A percentile compares a stretch with the other conserved stretches of the same genome.
phyloP scores from a whole-genome alignment of 192 early-diverging fungal species.

The Podila minutissima region DNA sequence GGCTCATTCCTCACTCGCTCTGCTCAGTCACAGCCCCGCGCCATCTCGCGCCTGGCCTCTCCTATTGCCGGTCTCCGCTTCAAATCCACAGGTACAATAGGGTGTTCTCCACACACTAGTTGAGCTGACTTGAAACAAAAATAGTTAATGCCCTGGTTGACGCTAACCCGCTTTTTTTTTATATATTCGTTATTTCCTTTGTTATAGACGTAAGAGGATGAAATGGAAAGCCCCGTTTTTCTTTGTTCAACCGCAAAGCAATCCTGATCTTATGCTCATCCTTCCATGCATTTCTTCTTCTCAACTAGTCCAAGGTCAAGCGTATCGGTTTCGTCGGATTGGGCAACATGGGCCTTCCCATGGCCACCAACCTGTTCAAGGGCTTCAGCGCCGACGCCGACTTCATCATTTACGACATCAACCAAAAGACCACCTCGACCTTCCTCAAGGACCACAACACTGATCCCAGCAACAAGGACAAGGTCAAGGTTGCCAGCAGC shows the following conservation, averaged over 20 bases:
- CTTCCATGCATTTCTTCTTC: neutral
- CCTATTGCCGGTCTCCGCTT: slow-evolving; percentile 34
- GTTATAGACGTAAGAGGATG: slow-evolving; percentile 1
- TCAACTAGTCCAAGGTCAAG: slow-evolving; percentile 43
- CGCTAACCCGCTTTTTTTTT: neutral
- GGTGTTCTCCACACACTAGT: neutral
- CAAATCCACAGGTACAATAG: slow-evolving; percentile 43
- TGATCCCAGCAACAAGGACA: slow-evolving; percentile 36
- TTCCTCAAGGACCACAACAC: slow-evolving; percentile 63
- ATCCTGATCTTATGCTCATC: neutral
- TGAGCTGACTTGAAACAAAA: too few relatives aligned
- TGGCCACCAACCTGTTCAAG: slow-evolving; percentile 86
- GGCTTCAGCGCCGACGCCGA: slow-evolving; percentile 60
- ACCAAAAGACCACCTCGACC: slow-evolving; percentile 58
- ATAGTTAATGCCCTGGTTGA: neutral
- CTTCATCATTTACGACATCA: slow-evolving; percentile 82
- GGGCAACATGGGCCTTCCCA: slow-evolving; percentile 91
- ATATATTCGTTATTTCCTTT: too few relatives aligned
- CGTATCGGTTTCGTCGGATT: slow-evolving; percentile 91
- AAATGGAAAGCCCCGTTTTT: neutral
- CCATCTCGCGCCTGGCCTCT: slow-evolving; percentile 15
- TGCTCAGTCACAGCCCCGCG: slow-evolving; percentile 18
- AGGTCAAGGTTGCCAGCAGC: slow-evolving; percentile 64
- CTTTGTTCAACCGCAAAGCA: neutral
- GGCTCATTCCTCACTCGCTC: slow-evolving; percentile 51